These are phyloP conservation scores for Phyllachora maydis DNA, from an alignment of 2,329 filamentous ascomycete genomes.

Conservation along the genomic window DNA sequence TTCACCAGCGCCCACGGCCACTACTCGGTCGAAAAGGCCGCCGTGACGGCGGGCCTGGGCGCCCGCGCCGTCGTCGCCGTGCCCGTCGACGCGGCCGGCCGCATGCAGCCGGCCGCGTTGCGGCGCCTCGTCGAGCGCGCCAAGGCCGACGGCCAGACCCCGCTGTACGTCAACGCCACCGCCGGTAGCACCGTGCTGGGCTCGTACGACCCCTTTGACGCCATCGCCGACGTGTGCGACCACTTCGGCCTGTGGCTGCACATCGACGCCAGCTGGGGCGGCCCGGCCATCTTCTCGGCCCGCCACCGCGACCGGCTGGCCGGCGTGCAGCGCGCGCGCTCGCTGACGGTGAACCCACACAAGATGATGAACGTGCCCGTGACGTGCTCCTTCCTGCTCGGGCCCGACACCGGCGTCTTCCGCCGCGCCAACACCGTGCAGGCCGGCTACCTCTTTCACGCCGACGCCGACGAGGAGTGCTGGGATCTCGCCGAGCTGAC, in stretches of 20 bases:
- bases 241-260: conserved; percentile 72
- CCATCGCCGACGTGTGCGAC: conserved; percentile 50
- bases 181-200: conserved; percentile 88
- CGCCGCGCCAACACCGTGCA: conserved; percentile 69
- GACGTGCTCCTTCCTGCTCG: conserved; percentile 79
- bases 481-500: conserved; percentile 89
- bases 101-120: conserved; percentile 49
- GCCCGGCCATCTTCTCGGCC: conserved; percentile 58
- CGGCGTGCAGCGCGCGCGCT: conserved; percentile 58
- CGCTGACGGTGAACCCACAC: conserved; percentile 78
- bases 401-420: conserved; percentile 55
- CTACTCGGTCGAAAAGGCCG: conserved; percentile 87
- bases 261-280: conserved; percentile 84
- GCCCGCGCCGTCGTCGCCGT: conserved; percentile 52
- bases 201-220: conserved; percentile 62
- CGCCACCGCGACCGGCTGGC: conserved; percentile 39
- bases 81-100: conserved; percentile 49
- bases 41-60: conserved; percentile 76
- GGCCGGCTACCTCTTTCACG: conserved; percentile 72
- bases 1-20: conserved; percentile 85
- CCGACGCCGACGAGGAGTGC: conserved; percentile 31
- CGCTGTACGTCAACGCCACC: conserved; percentile 89
- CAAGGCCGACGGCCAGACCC: conserved; percentile 48
- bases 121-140: conserved; percentile 39
- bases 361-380: conserved; percentile 91